Conservation (phyloP, 2,329 filamentous ascomycete genomes). For the Aureobasidium sp. region DNA sequence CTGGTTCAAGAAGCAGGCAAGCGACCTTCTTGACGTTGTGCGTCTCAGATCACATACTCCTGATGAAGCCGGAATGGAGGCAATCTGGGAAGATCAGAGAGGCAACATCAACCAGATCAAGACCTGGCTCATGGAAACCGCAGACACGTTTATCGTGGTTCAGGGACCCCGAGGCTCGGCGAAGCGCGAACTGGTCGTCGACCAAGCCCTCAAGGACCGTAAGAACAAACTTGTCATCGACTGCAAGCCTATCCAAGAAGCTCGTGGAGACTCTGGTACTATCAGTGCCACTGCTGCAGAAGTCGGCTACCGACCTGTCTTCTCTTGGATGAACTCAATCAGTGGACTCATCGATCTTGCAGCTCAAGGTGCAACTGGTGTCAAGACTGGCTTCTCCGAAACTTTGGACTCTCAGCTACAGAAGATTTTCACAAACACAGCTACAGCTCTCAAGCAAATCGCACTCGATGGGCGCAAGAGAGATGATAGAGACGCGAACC, state of each 20-base stretch:
- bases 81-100: constrained; percentile 82
- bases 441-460: constrained; percentile 69
- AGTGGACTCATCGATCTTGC: constrained; percentile 89
- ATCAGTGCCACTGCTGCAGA: constrained; percentile 73
- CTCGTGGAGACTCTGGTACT: constrained; percentile 76
- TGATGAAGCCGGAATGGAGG: constrained; percentile 64
- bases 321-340: constrained; percentile 93
- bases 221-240: constrained; percentile 79
- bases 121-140: constrained; percentile 79
- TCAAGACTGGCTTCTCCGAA: constrained; percentile 91
- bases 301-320: constrained; percentile 87
- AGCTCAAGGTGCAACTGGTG: constrained; percentile 85
- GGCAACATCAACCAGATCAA: constrained; percentile 74
- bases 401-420: constrained; percentile 81
- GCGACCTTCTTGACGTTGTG: constrained; percentile 52
- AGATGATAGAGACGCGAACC: constrained; percentile 62
- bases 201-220: constrained; percentile 67
- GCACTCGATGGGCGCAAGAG: constrained; percentile 64
- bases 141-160: constrained; percentile 87
- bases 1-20: constrained; percentile 72
- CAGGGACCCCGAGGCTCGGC: constrained; percentile 88
- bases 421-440: constrained; percentile 83
- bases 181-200: constrained; percentile 79
- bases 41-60: constrained; percentile 42
- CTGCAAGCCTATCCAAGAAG: constrained; percentile 88